Percentiles rank a stretch among this genome's conserved stretches.
These are phyloP conservation scores for Trapa incisa DNA, from an alignment of 345 rosid species.

Conservation along the genomic window DNA sequence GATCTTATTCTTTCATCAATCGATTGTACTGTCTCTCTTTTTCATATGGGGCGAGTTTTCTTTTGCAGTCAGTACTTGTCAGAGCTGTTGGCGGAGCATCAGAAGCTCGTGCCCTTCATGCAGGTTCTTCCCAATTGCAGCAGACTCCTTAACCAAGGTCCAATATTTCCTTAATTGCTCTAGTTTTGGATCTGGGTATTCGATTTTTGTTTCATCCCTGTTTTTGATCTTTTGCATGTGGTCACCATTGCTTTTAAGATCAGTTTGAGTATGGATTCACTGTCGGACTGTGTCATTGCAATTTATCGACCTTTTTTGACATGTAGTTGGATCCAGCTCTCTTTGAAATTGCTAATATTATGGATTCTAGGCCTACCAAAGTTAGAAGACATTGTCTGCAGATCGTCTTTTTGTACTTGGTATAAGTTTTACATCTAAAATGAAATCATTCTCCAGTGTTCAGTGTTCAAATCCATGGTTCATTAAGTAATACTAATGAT, in stretches of 20 bases:
- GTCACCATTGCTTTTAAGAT: background rate
- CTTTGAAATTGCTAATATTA: background rate
- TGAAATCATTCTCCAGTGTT: background rate
- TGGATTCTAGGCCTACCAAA: background rate
- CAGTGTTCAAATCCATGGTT: background rate
- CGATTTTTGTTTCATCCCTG: background rate
- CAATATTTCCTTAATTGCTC: background rate
- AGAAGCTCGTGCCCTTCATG: constrained; percentile 93
- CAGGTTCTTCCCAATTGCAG: constrained; percentile 89
- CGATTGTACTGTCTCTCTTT: constrained; percentile 13
- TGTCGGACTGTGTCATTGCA: background rate
- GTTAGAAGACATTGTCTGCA: background rate
- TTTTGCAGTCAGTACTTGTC: constrained; percentile 66
- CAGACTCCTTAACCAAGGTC: constrained; percentile 93
- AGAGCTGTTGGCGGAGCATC: constrained; percentile 88
- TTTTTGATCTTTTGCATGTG: background rate
- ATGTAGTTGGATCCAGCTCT: background rate
- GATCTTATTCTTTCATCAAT: background rate
- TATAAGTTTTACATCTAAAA: background rate
- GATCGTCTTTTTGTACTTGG: background rate
- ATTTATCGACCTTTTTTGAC: background rate
- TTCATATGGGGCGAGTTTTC: constrained; percentile 19
- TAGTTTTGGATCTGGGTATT: constrained; percentile 47
- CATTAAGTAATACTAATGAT: background rate
- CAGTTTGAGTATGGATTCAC: background rate